phyloP scores from a whole-genome alignment of 768 basidiomycete species.

The Mycena venus region DNA sequence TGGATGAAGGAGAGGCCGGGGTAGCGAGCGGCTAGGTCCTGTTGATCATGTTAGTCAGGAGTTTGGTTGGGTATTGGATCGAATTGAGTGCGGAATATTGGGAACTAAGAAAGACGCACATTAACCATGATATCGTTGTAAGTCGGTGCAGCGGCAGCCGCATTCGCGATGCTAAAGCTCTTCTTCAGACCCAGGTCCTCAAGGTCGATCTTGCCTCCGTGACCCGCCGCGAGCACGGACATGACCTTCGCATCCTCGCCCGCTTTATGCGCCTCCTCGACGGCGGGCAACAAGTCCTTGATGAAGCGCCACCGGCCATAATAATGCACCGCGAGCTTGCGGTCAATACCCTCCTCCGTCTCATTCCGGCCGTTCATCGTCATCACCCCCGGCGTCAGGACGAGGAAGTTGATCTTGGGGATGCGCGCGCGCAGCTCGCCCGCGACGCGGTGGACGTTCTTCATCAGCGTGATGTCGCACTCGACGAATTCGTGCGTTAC shows the following conservation, averaged over 20 bases:
- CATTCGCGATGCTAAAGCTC: constrained; percentile 49
- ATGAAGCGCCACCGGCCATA: constrained; percentile 67
- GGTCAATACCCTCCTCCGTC: constrained; percentile 62
- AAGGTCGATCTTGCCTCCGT: constrained; percentile 52
- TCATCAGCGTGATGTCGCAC: constrained; percentile 66
- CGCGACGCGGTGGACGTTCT: constrained; percentile 56
- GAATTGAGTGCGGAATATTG: too few relatives aligned
- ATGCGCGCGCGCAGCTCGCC: constrained; percentile 45
- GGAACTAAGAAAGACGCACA: constrained; percentile 49
- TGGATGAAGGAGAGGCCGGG: constrained; percentile 54
- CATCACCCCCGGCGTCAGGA: constrained; percentile 60
- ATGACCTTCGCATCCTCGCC: constrained; percentile 66
- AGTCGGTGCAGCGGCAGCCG: constrained; percentile 51
- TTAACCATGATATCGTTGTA: constrained; percentile 69
- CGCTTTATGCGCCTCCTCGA: constrained; percentile 57
- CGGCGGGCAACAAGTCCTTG: constrained; percentile 56
- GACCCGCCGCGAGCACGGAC: constrained; percentile 53
- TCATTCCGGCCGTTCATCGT: constrained; percentile 52
- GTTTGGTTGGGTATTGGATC: too few relatives aligned
- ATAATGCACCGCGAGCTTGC: constrained; percentile 60
- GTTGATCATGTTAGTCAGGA: constrained; percentile 26
- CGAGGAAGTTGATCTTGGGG: constrained; percentile 66
- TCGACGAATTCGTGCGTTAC: constrained; percentile 60
- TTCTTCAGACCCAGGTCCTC: constrained; percentile 68
- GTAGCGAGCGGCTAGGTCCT: constrained; percentile 49